Percentiles rank a stretch among this genome's conserved stretches.
These are phyloP conservation scores for Aphanomyces invadans DNA, from an alignment of 352 stramenopile genomes.

Conservation along the genomic window DNA sequence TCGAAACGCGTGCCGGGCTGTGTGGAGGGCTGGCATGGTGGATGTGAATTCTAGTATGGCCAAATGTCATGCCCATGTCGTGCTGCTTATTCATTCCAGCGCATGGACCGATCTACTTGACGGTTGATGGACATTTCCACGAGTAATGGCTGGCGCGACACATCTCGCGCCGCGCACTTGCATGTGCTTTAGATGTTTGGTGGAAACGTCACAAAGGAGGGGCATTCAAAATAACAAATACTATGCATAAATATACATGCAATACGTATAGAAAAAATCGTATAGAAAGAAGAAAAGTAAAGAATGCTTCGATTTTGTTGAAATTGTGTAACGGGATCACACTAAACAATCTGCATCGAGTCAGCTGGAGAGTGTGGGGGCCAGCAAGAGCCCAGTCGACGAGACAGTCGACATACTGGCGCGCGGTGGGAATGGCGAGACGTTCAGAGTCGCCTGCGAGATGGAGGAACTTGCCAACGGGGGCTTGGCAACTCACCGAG, in stretches of 20 bases:
- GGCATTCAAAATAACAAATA: background rate
- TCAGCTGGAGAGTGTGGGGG: background rate
- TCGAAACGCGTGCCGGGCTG: background rate
- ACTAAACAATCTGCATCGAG: background rate
- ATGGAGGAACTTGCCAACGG: no score
- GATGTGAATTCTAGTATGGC: background rate
- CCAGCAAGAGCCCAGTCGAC: background rate
- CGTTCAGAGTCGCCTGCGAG: background rate
- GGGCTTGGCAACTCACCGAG: no score
- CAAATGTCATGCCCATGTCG: background rate
- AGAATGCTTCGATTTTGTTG: no score
- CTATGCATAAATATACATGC: background rate
- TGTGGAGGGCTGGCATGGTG: background rate
- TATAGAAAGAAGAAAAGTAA: no score
- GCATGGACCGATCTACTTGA: background rate
- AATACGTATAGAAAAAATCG: no score
- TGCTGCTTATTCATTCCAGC: background rate
- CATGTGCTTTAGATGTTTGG: no score
- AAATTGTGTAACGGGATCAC: no score
- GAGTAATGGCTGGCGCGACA: background rate
- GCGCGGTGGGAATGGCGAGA: background rate
- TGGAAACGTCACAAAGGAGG: no score
- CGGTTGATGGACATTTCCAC: no score
- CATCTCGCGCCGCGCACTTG: background rate
- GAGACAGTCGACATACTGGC: background rate